A percentile compares a stretch with the other conserved stretches of the same genome.
These are phyloP conservation scores for Paramarasmius palmivorus DNA, from an alignment of 1,284 basidiomycete genomes.

Conservation along the genomic window DNA sequence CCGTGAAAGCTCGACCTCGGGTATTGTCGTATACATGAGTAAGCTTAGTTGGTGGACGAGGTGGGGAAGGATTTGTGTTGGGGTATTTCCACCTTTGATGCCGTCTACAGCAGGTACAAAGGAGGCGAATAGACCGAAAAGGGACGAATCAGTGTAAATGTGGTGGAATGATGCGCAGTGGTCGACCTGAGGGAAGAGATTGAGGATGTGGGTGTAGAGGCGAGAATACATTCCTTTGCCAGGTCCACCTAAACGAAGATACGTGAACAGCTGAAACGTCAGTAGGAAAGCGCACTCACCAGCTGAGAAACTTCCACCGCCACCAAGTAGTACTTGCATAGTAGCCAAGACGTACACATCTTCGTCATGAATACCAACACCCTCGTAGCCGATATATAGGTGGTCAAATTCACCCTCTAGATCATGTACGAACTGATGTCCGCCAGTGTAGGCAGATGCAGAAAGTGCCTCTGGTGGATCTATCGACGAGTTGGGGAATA, in stretches of 20 bases:
- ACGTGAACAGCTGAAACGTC: conserved; percentile 16
- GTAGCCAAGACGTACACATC: conserved; percentile 96
- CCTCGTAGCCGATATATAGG: conserved; percentile 92
- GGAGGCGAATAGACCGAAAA: conserved; percentile 93
- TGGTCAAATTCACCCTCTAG: conserved; percentile 85
- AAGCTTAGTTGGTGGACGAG: conserved; percentile 84
- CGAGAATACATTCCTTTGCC: conserved; percentile 99
- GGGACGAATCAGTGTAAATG: conserved; percentile 92
- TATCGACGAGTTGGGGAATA: conserved; percentile 50
- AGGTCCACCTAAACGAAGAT: conserved; percentile 68
- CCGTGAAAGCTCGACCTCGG: conserved; percentile 71
- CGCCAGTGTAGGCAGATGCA: conserved; percentile 82
- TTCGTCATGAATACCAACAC: conserved; percentile 88
- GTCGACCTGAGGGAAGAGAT: conserved; percentile 5
- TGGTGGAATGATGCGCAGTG: conserved; percentile 89
- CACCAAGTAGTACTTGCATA: conserved; percentile 93
- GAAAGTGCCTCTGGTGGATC: conserved; percentile 34
- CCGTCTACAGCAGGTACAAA: conserved; percentile 74
- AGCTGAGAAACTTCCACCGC: conserved; percentile 94
- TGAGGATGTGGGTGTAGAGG: conserved; percentile 43
- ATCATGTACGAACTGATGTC: conserved; percentile 73
- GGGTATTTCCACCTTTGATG: conserved; percentile 57
- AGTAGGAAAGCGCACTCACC: conserved; percentile 43
- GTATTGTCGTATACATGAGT: conserved; percentile 68
- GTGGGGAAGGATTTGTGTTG: conserved; percentile 78